Percentiles rank a stretch among this genome's conserved stretches.
phyloP scores from a whole-genome alignment of 441 rosid species.

The Croton laevigatus region DNA sequence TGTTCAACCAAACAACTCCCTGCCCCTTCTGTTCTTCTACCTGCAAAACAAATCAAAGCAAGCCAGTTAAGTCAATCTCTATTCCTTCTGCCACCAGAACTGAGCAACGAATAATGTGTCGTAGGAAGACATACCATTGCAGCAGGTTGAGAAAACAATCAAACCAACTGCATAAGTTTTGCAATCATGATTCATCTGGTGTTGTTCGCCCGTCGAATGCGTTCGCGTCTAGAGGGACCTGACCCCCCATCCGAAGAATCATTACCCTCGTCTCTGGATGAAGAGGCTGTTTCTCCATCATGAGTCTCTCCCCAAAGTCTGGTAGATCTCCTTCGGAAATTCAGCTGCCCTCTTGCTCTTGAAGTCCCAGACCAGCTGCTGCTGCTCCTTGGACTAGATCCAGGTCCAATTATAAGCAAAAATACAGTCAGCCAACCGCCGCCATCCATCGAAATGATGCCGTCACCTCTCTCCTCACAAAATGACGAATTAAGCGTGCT shows the following conservation, averaged over 20 bases:
- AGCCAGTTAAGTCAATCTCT: background rate
- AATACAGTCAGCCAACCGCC: slow-evolving; percentile 83
- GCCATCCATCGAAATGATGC: slow-evolving; percentile 51
- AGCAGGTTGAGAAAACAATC: slow-evolving; percentile 9
- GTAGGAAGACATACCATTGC: slow-evolving; percentile 26
- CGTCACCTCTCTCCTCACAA: slow-evolving; percentile 74
- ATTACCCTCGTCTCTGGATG: slow-evolving; percentile 61
- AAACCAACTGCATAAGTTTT: slow-evolving; percentile 8
- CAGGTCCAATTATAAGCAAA: slow-evolving; percentile 77
- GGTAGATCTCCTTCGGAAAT: slow-evolving; percentile 61
- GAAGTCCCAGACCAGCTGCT: slow-evolving; percentile 71
- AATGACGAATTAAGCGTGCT: slow-evolving; percentile 86
- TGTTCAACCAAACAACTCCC: slow-evolving; percentile 3
- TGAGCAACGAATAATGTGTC: background rate
- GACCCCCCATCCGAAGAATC: slow-evolving; percentile 60
- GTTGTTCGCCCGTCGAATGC: slow-evolving; percentile 39
- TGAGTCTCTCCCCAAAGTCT: slow-evolving; percentile 78
- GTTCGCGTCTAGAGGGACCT: slow-evolving; percentile 39
- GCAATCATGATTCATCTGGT: slow-evolving; percentile 42
- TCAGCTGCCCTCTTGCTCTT: slow-evolving; percentile 59
- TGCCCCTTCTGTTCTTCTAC: slow-evolving; percentile 18
- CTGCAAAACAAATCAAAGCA: slow-evolving; percentile 19
- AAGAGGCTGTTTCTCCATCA: slow-evolving; percentile 63
- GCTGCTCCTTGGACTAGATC: slow-evolving; percentile 61
- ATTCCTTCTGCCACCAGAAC: background rate